These are phyloP conservation scores for Lactarius hengduanensis DNA, from an alignment of 768 basidiomycete genomes.

Conservation along the genomic window DNA sequence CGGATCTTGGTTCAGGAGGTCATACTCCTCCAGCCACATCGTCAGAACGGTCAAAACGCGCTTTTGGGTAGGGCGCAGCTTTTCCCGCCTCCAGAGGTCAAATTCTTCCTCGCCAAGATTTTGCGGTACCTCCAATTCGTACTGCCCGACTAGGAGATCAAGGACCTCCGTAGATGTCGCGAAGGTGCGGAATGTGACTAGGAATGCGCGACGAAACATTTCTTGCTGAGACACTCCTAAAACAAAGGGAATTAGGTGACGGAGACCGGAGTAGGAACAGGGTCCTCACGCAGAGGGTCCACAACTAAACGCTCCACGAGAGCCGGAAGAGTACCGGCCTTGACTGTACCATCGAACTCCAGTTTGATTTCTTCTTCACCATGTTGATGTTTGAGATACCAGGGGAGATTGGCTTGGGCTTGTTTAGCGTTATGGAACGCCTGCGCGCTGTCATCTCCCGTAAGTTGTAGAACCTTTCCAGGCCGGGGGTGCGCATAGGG, in stretches of 20 bases:
- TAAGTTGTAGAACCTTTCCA: constrained; percentile 41
- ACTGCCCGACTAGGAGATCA: constrained; percentile 63
- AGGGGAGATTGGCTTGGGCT: constrained; percentile 43
- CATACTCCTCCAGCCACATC: constrained; percentile 61
- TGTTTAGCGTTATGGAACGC: constrained; percentile 42
- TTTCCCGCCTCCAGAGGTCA: constrained; percentile 63
- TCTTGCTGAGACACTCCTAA: constrained; percentile 33
- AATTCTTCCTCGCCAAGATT: constrained; percentile 51
- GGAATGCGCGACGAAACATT: constrained; percentile 60
- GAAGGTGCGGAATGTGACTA: constrained; percentile 83
- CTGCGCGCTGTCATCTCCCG: constrained; percentile 45
- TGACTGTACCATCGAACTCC: constrained; percentile 63
- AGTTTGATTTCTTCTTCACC: constrained; percentile 58
- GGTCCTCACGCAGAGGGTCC: constrained; percentile 56
- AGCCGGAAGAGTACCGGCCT: constrained; percentile 66
- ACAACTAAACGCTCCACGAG: constrained; percentile 69
- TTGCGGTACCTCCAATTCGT: constrained; percentile 48
- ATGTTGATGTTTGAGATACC: constrained; percentile 61
- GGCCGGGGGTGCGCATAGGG: constrained; percentile 26
- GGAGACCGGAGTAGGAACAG: background rate
- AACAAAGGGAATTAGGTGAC: background rate
- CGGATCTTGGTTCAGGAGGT: constrained; percentile 63
- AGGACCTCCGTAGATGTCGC: constrained; percentile 66
- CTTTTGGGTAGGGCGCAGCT: constrained; percentile 60
- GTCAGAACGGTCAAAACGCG: constrained; percentile 56